Evolutionary conservation across 2,329 filamentous ascomycete genomes (phyloP).

Genomic region (Hypoxylon sp.): DNA sequence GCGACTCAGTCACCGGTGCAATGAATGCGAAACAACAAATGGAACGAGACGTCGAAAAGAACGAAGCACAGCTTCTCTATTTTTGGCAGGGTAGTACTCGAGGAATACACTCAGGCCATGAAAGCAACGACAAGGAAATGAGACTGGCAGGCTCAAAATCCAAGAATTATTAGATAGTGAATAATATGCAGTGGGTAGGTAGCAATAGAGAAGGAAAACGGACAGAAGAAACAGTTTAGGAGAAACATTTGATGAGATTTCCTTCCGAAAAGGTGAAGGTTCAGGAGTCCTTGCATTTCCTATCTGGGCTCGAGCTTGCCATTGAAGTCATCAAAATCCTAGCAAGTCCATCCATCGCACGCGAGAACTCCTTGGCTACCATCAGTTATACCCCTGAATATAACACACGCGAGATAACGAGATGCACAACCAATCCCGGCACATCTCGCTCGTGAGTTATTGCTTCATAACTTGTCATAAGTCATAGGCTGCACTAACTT

Average conservation of each 20-base stretch:
- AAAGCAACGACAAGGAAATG: slow-evolving; percentile 4
- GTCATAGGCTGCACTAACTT: slow-evolving; percentile 1
- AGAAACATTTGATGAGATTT: slow-evolving; percentile 20
- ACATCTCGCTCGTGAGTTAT: slow-evolving; percentile 8
- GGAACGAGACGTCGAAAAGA: slow-evolving; percentile 24
- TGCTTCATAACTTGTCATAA: slow-evolving; percentile 16
- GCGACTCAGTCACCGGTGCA: slow-evolving; percentile 17
- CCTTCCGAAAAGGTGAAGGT: slow-evolving; percentile 9
- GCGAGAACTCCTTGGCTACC: slow-evolving; percentile 13
- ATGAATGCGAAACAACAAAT: slow-evolving; percentile 29
- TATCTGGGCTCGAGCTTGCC: slow-evolving; percentile 25
- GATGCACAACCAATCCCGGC: slow-evolving; percentile 7
- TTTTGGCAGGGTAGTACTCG: slow-evolving; percentile 17
- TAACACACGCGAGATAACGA: slow-evolving; percentile 1
- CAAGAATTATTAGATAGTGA: slow-evolving; percentile 3
- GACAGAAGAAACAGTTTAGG: slow-evolving; percentile 23
- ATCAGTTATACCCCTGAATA: slow-evolving; percentile 8
- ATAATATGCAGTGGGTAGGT: background rate
- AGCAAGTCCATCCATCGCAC: too few relatives aligned
- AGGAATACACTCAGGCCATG: slow-evolving; percentile 20
- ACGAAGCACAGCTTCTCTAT: slow-evolving; percentile 37
- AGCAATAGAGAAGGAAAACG: background rate
- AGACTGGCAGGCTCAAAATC: slow-evolving; percentile 5
- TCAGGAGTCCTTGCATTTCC: slow-evolving; percentile 23
- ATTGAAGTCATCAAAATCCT: slow-evolving; percentile 8